Percentiles rank a stretch among this genome's conserved stretches.
Evolutionary conservation across 2,329 filamentous ascomycete species (phyloP).

Genomic region (Hymenoscyphus albidus): DNA sequence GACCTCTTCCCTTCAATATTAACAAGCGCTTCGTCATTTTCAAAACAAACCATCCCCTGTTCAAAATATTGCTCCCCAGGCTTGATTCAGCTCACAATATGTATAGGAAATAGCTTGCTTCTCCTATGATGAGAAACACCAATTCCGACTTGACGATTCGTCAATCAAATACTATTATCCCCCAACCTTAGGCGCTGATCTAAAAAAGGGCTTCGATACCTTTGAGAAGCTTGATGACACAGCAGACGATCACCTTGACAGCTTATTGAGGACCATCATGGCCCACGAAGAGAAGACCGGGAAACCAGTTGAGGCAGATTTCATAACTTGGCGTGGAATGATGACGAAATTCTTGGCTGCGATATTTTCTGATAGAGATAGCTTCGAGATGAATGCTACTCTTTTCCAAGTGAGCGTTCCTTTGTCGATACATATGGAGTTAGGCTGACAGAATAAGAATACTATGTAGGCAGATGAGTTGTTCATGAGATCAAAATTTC

Average conservation of each 20-base stretch:
- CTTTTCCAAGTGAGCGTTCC: conserved; percentile 67
- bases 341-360: conserved; percentile 91
- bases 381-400: conserved; percentile 97
- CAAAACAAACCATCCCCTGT: not conserved
- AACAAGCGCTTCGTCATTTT: not conserved
- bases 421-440: not conserved
- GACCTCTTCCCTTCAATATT: not conserved
- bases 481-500: conserved; percentile 23
- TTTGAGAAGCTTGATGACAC: conserved; percentile 82
- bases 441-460: conserved; percentile 40
- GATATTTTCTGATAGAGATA: conserved; percentile 77
- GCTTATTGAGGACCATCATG: conserved; percentile 71
- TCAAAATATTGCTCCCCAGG: not conserved
- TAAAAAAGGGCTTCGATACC: conserved; percentile 75
- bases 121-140: conserved; percentile 83
- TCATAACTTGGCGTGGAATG: conserved; percentile 96
- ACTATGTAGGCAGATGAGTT: conserved; percentile 45
- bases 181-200: conserved; percentile 63
- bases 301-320: conserved; percentile 66
- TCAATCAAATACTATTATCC: conserved; percentile 88
- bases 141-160: conserved; percentile 70
- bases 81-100: not conserved
- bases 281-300: conserved; percentile 66
- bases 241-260: conserved; percentile 82
- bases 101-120: conserved; percentile 83